Percentiles rank a stretch among this genome's conserved stretches.
Conservation (phyloP, 2,329 filamentous ascomycete species). For the Cercospora canescens region DNA sequence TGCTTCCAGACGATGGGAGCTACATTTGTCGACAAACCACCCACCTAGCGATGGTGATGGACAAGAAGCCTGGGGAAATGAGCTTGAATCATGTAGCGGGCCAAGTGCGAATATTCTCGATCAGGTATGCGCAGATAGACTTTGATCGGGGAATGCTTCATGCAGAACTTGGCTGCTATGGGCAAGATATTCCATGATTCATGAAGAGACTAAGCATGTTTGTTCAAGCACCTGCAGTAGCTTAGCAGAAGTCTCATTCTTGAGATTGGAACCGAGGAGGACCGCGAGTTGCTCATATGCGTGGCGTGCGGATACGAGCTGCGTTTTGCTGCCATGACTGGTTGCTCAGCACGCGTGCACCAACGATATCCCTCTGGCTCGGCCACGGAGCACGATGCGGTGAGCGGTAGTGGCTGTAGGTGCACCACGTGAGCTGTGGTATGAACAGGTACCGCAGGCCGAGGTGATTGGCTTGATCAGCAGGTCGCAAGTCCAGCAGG, state of each 20-base stretch:
- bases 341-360: neutral
- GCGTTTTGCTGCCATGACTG: neutral
- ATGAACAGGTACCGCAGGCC: neutral
- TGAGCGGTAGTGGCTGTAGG: neutral
- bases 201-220: neutral
- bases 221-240: constrained; percentile 1
- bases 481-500: neutral
- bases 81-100: neutral
- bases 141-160: neutral
- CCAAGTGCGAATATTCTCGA: neutral
- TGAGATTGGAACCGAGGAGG: neutral
- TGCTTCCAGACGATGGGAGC: neutral
- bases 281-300: neutral
- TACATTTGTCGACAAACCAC: neutral
- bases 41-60: neutral
- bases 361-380: neutral
- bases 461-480: neutral
- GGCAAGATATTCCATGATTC: neutral
- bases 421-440: neutral
- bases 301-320: neutral
- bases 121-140: neutral
- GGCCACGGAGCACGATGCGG: neutral
- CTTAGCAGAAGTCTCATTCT: neutral
- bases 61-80: neutral
- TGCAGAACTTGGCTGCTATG: neutral